These are phyloP conservation scores for Leishmania arabica DNA, from an alignment of 208 protist species.

Conservation along the genomic window DNA sequence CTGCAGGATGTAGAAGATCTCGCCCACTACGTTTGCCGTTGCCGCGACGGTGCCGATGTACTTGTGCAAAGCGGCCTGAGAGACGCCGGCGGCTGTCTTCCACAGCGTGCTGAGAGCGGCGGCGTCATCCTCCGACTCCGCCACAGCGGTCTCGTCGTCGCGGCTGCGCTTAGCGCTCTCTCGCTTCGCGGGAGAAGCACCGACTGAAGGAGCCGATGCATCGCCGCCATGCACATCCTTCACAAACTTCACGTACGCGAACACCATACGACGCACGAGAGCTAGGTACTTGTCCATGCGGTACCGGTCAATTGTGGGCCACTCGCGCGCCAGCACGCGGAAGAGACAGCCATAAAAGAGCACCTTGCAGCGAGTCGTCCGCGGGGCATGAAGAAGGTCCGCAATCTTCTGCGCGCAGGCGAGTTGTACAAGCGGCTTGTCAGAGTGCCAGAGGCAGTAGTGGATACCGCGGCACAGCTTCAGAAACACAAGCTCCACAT, in stretches of 20 bases:
- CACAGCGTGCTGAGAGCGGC: constrained; percentile 9
- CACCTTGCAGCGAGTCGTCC: constrained; percentile 47
- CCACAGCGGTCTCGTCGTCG: background rate
- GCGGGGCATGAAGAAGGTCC: constrained; percentile 52
- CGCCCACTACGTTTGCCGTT: constrained; percentile 26
- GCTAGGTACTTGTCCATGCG: constrained; percentile 92
- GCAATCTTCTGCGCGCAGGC: constrained; percentile 82
- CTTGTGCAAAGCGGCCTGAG: constrained; percentile 18
- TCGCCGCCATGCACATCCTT: constrained; percentile 42
- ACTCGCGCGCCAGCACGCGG: constrained; percentile 84
- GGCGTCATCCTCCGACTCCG: background rate
- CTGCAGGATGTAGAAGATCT: constrained; percentile 76
- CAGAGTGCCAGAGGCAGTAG: constrained; percentile 93
- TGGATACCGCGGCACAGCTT: constrained; percentile 87
- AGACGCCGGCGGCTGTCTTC: constrained; percentile 26
- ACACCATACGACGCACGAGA: constrained; percentile 80
- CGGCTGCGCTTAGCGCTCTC: constrained; percentile 27
- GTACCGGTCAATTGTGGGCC: constrained; percentile 89
- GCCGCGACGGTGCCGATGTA: constrained; percentile 26
- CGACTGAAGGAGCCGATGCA: background rate
- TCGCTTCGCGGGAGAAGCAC: constrained; percentile 25
- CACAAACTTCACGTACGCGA: constrained; percentile 48
- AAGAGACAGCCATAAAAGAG: constrained; percentile 79
- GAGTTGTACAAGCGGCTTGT: constrained; percentile 92
- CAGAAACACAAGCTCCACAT: constrained; percentile 80